Evolutionary conservation across 164 flowering plant species (phyloP), one percentile per base, ranked within the genome.

Genomic region (grape (Vitis vinifera)): DNA sequence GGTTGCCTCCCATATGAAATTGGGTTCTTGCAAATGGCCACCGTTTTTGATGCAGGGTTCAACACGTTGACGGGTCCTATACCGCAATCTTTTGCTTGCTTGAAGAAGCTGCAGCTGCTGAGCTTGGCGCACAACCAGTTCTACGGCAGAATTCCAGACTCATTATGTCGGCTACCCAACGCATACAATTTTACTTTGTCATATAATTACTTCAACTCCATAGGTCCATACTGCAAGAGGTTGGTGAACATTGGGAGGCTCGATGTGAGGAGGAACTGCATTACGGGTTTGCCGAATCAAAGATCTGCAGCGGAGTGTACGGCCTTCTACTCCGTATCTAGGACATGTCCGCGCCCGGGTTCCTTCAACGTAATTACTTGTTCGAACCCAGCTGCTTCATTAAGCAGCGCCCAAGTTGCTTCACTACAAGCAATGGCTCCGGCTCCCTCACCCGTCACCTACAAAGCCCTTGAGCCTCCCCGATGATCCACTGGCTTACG

Each of bases 1-100:
- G 89, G 90, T 62, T 85, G 90, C 59, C 71, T 89, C 7, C 93
- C 93, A 0, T 80, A 70, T 59, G 88, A 89, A 65, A 83, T 89
- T 9, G 93, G 93, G 16, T 55, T 62, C 27, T 68, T 89, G 65
- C 59, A 52, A n/a, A 10, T 72, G 10, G 55, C 80, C 5, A 73
- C 71, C 0, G 82, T 85, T 10, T 84, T 89, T 60, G 91, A 89
- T 52, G 86, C 55, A n/a, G 73, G 85, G 8, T 1, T 1, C 13
- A 89, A 89, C 61, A 4, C 0, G 16, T 62, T 89, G 27, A 84
- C 84, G 1, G 93, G 93, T n/a, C 84, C 85, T 3, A 69, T 89
- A 0, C 93, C 93, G 0, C 62, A 64, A 6, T 85, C 89, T 0
- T 80, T 87, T 8, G 86, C 69, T 2, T 83, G 88, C 65, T 58